These are phyloP conservation scores for Vigna mungo DNA, from an alignment of 306 rosid genomes.

Conservation along the genomic window DNA sequence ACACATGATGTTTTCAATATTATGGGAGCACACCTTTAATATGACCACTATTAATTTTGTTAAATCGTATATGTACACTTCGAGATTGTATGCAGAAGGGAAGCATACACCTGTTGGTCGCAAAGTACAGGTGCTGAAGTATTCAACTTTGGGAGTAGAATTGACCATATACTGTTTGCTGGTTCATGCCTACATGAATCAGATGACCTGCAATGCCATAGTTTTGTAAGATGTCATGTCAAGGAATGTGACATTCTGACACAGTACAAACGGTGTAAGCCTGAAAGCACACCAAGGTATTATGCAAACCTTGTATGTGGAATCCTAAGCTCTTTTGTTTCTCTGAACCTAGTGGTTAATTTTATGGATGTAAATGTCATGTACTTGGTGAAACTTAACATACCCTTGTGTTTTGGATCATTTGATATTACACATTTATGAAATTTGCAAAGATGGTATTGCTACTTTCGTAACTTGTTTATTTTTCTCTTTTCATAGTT, in stretches of 20 bases:
- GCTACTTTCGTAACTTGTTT: conserved; percentile 17
- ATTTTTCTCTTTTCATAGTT: not conserved
- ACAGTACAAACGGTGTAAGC: conserved; percentile 89
- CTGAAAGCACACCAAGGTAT: conserved; percentile 77
- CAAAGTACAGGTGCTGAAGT: conserved; percentile 93
- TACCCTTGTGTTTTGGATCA: conserved; percentile 18
- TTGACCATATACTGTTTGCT: conserved; percentile 86
- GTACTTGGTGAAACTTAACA: conserved; percentile 10
- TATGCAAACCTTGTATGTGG: conserved; percentile 22
- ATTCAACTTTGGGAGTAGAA: conserved; percentile 90
- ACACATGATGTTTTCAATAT: conserved; percentile 18
- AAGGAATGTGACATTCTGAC: conserved; percentile 84
- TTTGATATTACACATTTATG: conserved; percentile 21
- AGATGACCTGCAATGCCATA: conserved; percentile 68
- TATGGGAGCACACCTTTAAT: conserved; percentile 9
- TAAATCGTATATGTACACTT: conserved; percentile 16
- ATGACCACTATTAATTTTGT: conserved; percentile 20
- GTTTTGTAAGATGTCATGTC: conserved; percentile 76
- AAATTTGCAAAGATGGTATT: not conserved
- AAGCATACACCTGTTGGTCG: conserved; percentile 92
- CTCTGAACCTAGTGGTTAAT: not conserved
- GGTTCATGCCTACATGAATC: conserved; percentile 80
- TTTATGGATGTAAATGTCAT: conserved; percentile 1
- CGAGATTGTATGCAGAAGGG: conserved; percentile 62
- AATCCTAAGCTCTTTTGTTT: conserved; percentile 19